These are phyloP conservation scores for Xylaria sp. DNA, from an alignment of 2,329 filamentous ascomycete genomes.

Conservation along the genomic window DNA sequence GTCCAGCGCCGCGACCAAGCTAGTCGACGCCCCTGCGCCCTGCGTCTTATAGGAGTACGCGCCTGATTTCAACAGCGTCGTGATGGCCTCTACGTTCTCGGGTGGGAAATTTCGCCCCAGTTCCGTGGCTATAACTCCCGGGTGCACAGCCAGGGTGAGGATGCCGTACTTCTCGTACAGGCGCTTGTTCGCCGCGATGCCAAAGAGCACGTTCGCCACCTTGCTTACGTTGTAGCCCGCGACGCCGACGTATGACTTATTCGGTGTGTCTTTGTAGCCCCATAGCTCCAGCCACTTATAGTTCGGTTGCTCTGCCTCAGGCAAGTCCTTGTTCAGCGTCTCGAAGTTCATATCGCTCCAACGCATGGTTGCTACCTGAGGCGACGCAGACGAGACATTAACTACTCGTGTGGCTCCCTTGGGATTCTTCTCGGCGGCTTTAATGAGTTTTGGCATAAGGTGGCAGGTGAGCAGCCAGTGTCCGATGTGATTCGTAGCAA, in stretches of 20 bases:
- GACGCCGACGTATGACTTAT: constrained; percentile 47
- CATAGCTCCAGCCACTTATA: constrained; percentile 41
- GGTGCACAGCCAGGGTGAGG: constrained; percentile 48
- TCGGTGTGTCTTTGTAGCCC: constrained; percentile 40
- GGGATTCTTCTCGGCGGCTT: constrained; percentile 41
- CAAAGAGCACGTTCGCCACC: constrained; percentile 51
- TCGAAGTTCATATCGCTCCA: constrained; percentile 53
- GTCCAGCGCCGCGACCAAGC: constrained; percentile 49
- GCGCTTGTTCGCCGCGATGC: constrained; percentile 42
- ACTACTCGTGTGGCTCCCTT: constrained; percentile 51
- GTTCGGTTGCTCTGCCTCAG: constrained; percentile 47
- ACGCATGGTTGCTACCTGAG: constrained; percentile 42
- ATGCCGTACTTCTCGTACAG: constrained; percentile 51
- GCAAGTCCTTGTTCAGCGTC: constrained; percentile 48
- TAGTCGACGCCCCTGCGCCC: constrained; percentile 44
- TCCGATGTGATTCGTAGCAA: constrained; percentile 58
- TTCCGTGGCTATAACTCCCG: constrained; percentile 50
- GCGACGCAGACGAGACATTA: constrained; percentile 52
- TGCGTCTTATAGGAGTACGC: constrained; percentile 31
- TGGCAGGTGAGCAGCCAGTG: constrained; percentile 60
- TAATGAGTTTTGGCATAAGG: constrained; percentile 56
- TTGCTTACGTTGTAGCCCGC: constrained; percentile 51
- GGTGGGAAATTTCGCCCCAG: constrained; percentile 42
- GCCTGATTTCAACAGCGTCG: constrained; percentile 14
- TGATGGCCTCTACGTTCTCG: constrained; percentile 34